These are phyloP conservation scores for Candida albicans DNA, from an alignment of 1,139 yeast genomes.

Conservation along the genomic window DNA sequence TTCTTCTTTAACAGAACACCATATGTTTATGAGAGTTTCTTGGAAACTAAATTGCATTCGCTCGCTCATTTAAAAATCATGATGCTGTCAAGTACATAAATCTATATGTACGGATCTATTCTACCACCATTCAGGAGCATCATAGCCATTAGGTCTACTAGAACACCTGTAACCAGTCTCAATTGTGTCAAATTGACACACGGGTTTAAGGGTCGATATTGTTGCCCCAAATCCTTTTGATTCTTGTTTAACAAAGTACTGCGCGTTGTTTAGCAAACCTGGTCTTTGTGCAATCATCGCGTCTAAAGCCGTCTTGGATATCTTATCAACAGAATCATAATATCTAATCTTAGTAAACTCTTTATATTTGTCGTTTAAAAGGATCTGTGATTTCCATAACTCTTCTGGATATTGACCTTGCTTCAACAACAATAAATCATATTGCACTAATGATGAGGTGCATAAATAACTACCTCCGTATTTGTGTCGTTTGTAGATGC, in stretches of 20 bases:
- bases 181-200: conserved; percentile 22
- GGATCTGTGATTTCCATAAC: conserved; percentile 19
- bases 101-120: background rate
- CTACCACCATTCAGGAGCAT: conserved; percentile 28
- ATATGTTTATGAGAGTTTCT: background rate
- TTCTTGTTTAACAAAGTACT: conserved; percentile 22
- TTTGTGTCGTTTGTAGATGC: conserved; percentile 24
- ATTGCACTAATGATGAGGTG: conserved; percentile 30
- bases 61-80: no score
- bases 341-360: conserved; percentile 21
- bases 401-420: conserved; percentile 25
- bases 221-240: conserved; percentile 25
- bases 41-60: no score
- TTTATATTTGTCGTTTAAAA: conserved; percentile 10
- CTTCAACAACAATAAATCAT: conserved; percentile 28
- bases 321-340: conserved; percentile 30
- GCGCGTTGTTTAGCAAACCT: conserved; percentile 16
- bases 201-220: conserved; percentile 29
- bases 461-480: conserved; percentile 33
- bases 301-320: conserved; percentile 24
- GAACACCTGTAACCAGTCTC: conserved; percentile 24
- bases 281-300: conserved; percentile 23
- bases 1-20: no score
- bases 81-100: no score
- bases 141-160: conserved; percentile 29